Evolutionary conservation across 352 stramenopile genomes (phyloP).

Genomic region (Pythium biforme): DNA sequence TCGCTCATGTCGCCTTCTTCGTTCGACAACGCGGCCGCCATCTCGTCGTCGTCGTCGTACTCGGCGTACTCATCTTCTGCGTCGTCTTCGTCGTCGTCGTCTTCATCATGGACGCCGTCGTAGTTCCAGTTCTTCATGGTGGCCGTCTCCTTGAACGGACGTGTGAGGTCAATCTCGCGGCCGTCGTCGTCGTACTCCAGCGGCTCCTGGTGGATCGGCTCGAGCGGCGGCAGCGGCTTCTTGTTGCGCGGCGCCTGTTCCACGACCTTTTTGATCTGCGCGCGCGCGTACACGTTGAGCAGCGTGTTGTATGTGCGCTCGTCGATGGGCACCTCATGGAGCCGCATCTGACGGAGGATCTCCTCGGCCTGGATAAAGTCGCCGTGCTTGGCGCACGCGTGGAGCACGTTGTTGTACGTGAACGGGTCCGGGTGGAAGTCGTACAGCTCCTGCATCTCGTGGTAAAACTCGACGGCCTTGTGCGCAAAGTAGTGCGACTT

Average conservation of each 20-base stretch:
- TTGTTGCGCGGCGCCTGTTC: constrained; percentile 65
- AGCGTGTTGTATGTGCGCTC: constrained; percentile 72
- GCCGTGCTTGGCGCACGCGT: constrained; percentile 74
- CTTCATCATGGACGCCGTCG: constrained; percentile 59
- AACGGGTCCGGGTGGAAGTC: constrained; percentile 75
- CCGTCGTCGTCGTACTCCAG: constrained; percentile 78
- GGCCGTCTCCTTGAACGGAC: constrained; percentile 58
- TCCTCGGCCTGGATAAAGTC: constrained; percentile 73
- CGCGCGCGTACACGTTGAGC: constrained; percentile 78
- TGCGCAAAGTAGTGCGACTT: constrained; percentile 86
- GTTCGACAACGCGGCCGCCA: constrained; percentile 23
- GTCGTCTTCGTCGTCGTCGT: constrained; percentile 40
- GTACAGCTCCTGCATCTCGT: constrained; percentile 87
- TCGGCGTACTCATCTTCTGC: constrained; percentile 42
- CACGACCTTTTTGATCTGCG: constrained; percentile 68
- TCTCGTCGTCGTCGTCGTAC: constrained; percentile 36
- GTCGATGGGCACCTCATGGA: constrained; percentile 64
- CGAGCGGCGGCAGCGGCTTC: constrained; percentile 28
- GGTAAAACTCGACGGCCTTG: constrained; percentile 83
- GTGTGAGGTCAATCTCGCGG: constrained; percentile 66
- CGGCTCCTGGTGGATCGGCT: constrained; percentile 64
- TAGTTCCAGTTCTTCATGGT: constrained; percentile 68
- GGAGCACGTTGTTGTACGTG: constrained; percentile 79
- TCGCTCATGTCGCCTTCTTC: constrained; percentile 34
- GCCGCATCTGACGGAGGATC: constrained; percentile 71